phyloP scores from a whole-genome alignment of 1,284 basidiomycete genomes.

The Rhodotorula sp. region DNA sequence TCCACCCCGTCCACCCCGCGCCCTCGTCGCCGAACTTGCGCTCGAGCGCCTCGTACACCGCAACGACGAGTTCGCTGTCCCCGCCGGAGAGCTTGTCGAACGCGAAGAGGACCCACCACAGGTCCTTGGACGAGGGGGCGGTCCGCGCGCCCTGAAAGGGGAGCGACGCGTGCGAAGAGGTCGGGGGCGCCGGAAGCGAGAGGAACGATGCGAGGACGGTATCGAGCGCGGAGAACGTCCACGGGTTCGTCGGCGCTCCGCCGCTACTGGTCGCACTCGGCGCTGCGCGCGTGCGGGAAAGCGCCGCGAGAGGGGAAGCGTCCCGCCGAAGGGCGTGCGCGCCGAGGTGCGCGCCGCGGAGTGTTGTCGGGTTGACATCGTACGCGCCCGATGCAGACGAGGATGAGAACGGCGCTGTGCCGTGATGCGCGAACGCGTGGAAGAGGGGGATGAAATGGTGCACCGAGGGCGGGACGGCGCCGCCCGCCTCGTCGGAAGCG shows the following conservation, averaged over 20 bases:
- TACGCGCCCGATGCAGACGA: not conserved
- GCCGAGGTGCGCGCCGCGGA: slow-evolving; percentile 5
- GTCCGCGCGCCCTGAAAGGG: slow-evolving; percentile 27
- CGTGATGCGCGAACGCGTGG: slow-evolving; percentile 29
- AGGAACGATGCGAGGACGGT: slow-evolving; percentile 33
- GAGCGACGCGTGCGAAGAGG: not conserved
- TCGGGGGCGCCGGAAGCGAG: slow-evolving; percentile 14
- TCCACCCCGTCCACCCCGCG: not conserved
- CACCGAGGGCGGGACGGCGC: slow-evolving; percentile 1
- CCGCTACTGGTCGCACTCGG: not conserved
- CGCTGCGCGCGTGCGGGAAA: not conserved
- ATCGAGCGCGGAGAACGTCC: slow-evolving; percentile 24
- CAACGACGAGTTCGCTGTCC: slow-evolving; percentile 14
- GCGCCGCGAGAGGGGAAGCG: not conserved
- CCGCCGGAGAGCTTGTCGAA: slow-evolving; percentile 29
- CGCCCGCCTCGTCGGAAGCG: not conserved
- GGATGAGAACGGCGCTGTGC: not conserved
- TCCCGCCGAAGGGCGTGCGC: slow-evolving; percentile 1
- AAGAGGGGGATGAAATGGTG: slow-evolving; percentile 34
- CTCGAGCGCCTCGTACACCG: slow-evolving; percentile 15
- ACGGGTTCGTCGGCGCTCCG: slow-evolving; percentile 2
- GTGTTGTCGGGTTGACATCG: not conserved
- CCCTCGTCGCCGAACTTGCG: slow-evolving; percentile 13
- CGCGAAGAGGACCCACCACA: slow-evolving; percentile 38
- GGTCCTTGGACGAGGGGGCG: slow-evolving; percentile 23